These are phyloP conservation scores for Ophiostoma populinum DNA, from an alignment of 2,329 filamentous ascomycete genomes.

Conservation along the genomic window DNA sequence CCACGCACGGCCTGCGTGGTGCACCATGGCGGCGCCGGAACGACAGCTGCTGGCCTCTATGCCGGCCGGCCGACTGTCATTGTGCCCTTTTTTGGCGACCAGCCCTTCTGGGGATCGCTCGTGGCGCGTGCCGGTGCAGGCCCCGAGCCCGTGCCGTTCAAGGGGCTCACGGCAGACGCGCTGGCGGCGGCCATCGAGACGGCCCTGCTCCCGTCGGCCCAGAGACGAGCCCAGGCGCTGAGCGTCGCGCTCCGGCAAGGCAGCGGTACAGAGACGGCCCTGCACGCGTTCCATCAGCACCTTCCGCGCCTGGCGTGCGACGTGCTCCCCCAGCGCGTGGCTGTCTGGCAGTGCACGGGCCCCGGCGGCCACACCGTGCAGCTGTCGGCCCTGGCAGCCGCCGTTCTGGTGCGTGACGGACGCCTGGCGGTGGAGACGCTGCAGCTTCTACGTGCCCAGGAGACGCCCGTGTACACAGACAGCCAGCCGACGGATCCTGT, in stretches of 20 bases:
- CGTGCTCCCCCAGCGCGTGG: conserved; percentile 53
- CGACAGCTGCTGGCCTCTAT: conserved; percentile 71
- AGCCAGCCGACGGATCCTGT: conserved; percentile 67
- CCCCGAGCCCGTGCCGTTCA: conserved; percentile 51
- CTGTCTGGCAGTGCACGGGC: conserved; percentile 55
- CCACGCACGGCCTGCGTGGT: conserved; percentile 65
- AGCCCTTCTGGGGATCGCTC: conserved; percentile 71
- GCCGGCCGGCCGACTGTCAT: conserved; percentile 66
- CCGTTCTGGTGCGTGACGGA: conserved; percentile 44
- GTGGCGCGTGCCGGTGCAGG: conserved; percentile 56
- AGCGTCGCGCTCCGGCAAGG: conserved; percentile 13
- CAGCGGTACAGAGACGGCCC: conserved; percentile 26
- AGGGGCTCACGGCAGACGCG: conserved; percentile 46
- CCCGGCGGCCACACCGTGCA: conserved; percentile 27
- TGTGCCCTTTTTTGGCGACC: conserved; percentile 75
- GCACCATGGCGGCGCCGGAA: conserved; percentile 78
- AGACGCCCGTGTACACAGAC: conserved; percentile 52
- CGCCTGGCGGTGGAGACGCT: conserved; percentile 49
- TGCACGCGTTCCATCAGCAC: conserved; percentile 54
- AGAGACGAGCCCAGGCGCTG: background rate
- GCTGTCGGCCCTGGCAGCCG: conserved; percentile 57
- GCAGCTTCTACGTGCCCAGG: conserved; percentile 39
- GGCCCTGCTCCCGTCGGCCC: conserved; percentile 1
- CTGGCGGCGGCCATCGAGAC: conserved; percentile 44
- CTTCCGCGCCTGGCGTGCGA: conserved; percentile 44